Percentiles rank a stretch among this genome's conserved stretches.
Evolutionary conservation across 805 yeast species (phyloP).

Genomic region (Barnettozyma californica): DNA sequence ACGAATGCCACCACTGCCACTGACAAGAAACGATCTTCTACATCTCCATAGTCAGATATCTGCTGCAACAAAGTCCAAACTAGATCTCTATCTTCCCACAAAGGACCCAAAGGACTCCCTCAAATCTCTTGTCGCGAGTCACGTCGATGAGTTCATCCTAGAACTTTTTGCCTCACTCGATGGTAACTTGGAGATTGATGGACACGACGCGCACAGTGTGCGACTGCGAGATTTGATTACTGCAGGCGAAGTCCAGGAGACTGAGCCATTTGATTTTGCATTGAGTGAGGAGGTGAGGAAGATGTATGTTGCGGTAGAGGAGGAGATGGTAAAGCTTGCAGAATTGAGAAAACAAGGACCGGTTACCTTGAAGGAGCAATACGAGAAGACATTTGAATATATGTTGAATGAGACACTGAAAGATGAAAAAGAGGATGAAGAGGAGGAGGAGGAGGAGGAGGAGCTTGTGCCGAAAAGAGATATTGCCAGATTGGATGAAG

Average conservation of each 20-base stretch:
- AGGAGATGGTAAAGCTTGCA: slow-evolving; percentile 52
- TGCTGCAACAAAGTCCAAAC: slow-evolving; percentile 37
- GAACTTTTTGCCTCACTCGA: slow-evolving; percentile 54
- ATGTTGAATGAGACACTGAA: not conserved
- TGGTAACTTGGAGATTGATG: slow-evolving; percentile 54
- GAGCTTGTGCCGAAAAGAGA: not conserved
- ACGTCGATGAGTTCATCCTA: slow-evolving; percentile 41
- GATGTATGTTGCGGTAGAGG: slow-evolving; percentile 55
- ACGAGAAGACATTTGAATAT: slow-evolving; percentile 28
- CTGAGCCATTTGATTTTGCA: slow-evolving; percentile 68
- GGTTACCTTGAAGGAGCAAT: slow-evolving; percentile 30
- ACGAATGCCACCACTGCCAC: slow-evolving; percentile 22
- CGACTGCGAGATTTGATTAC: slow-evolving; percentile 7
- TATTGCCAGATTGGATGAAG: slow-evolving; percentile 11
- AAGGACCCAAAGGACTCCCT: slow-evolving; percentile 38
- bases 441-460: slow-evolving; percentile 7
- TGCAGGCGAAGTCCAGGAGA: slow-evolving; percentile 25
- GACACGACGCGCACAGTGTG: slow-evolving; percentile 27
- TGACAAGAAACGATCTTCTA: slow-evolving; percentile 48
- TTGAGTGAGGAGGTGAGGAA: slow-evolving; percentile 55
- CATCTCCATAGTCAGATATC: slow-evolving; percentile 41
- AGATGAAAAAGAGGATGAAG: slow-evolving; percentile 3
- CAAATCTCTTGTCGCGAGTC: slow-evolving; percentile 36
- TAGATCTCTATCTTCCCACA: slow-evolving; percentile 44
- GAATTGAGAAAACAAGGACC: slow-evolving; percentile 52